Conservation (phyloP, 169 alveolate species). For the Cardiosporidium cionae region DNA sequence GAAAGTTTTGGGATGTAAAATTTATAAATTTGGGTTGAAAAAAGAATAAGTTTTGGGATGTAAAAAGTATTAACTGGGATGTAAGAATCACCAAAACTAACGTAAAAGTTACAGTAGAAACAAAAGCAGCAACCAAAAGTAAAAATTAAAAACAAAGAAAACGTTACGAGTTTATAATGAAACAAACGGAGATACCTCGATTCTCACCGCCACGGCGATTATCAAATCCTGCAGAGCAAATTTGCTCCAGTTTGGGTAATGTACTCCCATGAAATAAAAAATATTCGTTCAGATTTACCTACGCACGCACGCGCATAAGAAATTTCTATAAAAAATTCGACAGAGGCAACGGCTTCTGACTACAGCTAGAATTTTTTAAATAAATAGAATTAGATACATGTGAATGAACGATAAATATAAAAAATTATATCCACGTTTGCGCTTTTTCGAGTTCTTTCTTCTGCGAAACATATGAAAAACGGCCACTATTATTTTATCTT, state of each 20-base stretch:
- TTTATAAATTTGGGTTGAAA: not conserved
- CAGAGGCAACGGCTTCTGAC: no score
- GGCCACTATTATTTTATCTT: no score
- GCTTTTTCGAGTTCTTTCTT: no score
- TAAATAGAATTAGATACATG: no score
- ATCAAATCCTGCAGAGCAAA: conserved; percentile 24
- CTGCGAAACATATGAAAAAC: no score
- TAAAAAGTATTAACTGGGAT: not conserved
- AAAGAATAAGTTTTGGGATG: not conserved
- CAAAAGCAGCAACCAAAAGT: not conserved
- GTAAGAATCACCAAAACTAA: not conserved
- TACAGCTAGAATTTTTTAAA: no score
- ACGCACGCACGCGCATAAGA: not conserved
- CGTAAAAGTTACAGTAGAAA: not conserved
- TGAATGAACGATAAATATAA: no score
- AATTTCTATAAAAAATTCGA: no score
- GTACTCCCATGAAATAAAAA: conserved; percentile 36
- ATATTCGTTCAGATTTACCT: conserved; percentile 22
- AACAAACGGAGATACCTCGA: conserved; percentile 10
- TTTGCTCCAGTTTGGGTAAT: conserved; percentile 15
- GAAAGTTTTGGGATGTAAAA: not conserved
- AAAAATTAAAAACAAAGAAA: not conserved
- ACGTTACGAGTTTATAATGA: not conserved
- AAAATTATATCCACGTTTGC: no score
- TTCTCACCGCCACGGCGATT: conserved; percentile 36